phyloP scores from a whole-genome alignment of 257 asterid genomes.

The Leptodermis oblonga region DNA sequence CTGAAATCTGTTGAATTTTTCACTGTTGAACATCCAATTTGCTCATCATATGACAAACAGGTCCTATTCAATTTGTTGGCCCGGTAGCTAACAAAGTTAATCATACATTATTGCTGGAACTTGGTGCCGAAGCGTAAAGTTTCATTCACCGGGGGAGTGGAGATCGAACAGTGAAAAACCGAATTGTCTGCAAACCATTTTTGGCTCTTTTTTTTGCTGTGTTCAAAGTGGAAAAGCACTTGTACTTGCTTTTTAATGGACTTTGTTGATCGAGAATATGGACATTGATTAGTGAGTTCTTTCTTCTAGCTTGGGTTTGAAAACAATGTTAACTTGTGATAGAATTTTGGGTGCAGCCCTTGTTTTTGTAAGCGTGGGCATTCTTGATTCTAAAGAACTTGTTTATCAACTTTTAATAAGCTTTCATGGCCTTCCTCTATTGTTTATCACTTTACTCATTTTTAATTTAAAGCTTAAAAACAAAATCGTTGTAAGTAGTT shows the following conservation, averaged over 20 bases:
- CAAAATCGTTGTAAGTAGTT: too few species aligned
- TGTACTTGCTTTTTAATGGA: not conserved
- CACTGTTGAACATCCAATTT: not conserved
- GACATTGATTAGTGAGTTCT: not conserved
- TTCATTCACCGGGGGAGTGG: not conserved
- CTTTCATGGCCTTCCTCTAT: too few species aligned
- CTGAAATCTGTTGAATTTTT: not conserved
- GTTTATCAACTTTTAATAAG: too few species aligned
- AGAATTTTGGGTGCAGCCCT: not conserved
- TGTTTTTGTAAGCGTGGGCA: not conserved
- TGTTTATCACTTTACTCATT: too few species aligned
- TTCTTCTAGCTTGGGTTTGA: not conserved
- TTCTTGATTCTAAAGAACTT: not conserved
- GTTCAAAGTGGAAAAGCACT: too few species aligned
- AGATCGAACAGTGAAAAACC: not conserved
- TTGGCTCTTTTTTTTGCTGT: not conserved
- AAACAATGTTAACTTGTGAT: too few species aligned
- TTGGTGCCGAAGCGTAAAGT: slow-evolving; percentile 43
- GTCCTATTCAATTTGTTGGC: slow-evolving; percentile 91
- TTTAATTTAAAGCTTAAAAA: too few species aligned
- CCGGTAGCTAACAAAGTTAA: slow-evolving; percentile 56
- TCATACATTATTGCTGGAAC: slow-evolving; percentile 87
- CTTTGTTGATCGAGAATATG: not conserved
- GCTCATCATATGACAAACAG: slow-evolving; percentile 32
- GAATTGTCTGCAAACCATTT: not conserved